Percentiles rank a stretch among this genome's conserved stretches.
phyloP scores from a whole-genome alignment of 1,284 basidiomycete species.

The Pisolithus thermaeus region DNA sequence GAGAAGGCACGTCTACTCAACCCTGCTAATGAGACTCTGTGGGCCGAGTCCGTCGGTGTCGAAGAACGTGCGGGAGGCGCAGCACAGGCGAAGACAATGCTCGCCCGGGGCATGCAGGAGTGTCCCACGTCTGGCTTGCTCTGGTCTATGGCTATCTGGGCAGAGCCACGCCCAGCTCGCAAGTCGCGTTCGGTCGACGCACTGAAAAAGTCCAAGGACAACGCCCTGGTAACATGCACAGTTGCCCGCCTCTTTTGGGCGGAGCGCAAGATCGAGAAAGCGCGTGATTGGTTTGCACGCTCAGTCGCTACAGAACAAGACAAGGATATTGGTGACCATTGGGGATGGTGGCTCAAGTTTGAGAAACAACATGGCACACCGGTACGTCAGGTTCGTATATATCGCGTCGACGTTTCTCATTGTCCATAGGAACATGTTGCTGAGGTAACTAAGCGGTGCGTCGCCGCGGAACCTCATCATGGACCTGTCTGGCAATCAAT shows the following conservation, averaged over 20 bases:
- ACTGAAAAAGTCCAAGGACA: conserved; percentile 84
- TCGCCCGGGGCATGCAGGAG: conserved; percentile 88
- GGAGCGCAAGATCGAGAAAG: conserved; percentile 92
- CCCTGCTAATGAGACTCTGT: conserved; percentile 77
- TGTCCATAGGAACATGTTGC: conserved; percentile 63
- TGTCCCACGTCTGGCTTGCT: conserved; percentile 85
- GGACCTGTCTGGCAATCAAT: conserved; percentile 79
- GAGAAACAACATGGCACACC: conserved; percentile 83
- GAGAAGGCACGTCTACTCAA: conserved; percentile 88
- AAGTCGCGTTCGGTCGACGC: conserved; percentile 90
- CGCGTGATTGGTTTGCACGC: conserved; percentile 88
- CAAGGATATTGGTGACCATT: conserved; percentile 79
- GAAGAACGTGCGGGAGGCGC: conserved; percentile 82
- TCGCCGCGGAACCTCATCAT: conserved; percentile 80
- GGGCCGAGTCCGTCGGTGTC: conserved; percentile 87
- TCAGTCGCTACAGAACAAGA: conserved; percentile 64
- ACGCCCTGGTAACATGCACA: conserved; percentile 81
- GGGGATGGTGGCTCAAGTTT: conserved; percentile 97
- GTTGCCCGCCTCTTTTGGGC: conserved; percentile 93
- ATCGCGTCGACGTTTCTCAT: neutral
- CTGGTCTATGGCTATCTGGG: conserved; percentile 90
- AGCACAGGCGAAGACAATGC: conserved; percentile 78
- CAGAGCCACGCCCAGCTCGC: conserved; percentile 81
- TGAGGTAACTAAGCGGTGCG: conserved; percentile 62
- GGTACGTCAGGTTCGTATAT: conserved; percentile 36